phyloP scores from a whole-genome alignment of 1,284 basidiomycete genomes.

The Prillingera fragicola region DNA sequence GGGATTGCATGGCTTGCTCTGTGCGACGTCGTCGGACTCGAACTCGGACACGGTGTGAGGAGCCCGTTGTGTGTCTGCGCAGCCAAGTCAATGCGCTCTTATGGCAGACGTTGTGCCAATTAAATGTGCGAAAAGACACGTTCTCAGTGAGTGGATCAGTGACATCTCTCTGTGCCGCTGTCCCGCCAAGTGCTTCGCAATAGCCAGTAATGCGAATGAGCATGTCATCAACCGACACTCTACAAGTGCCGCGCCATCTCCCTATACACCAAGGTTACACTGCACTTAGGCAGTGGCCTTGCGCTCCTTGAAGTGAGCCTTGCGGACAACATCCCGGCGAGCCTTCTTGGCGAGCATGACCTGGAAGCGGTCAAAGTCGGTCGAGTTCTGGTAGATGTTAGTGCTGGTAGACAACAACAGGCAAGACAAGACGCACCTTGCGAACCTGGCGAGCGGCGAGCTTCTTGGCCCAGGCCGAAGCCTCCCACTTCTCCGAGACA shows the following conservation, averaged over 20 bases:
- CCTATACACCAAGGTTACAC: constrained; percentile 4
- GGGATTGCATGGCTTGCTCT: no score
- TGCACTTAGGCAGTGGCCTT: constrained; percentile 45
- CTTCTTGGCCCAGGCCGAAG: constrained; percentile 85
- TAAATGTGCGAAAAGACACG: no score
- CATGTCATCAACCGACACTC: constrained; percentile 20
- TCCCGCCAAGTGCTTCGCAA: background rate
- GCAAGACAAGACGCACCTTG: constrained; percentile 52
- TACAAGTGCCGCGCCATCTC: constrained; percentile 9
- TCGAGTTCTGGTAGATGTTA: constrained; percentile 50
- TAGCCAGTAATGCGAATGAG: constrained; percentile 15
- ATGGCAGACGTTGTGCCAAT: no score
- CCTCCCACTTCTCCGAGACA: constrained; percentile 60
- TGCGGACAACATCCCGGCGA: constrained; percentile 49
- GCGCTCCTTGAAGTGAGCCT: constrained; percentile 51
- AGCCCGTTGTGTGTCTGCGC: no score
- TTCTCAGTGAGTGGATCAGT: no score
- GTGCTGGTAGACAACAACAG: no score
- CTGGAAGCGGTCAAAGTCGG: constrained; percentile 84
- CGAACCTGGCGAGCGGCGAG: constrained; percentile 71
- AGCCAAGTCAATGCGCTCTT: no score
- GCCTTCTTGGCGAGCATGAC: constrained; percentile 55
- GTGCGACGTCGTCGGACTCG: no score
- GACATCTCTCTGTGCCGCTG: background rate
- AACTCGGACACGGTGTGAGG: no score